phyloP scores from a whole-genome alignment of 805 yeast species.

The Candida berthetii region DNA sequence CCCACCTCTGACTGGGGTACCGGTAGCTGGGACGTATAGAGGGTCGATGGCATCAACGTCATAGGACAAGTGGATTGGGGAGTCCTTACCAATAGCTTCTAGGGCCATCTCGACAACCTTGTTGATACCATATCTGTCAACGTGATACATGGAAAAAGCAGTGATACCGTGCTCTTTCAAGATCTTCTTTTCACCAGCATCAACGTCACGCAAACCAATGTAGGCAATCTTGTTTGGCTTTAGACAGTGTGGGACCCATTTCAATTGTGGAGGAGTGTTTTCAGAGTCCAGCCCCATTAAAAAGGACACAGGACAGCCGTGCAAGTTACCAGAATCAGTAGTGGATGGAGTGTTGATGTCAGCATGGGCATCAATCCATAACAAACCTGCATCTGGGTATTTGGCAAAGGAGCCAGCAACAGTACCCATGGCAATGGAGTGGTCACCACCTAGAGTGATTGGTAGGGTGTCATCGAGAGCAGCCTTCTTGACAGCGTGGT shows the following conservation, averaged over 20 bases:
- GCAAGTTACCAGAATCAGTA: constrained; percentile 85
- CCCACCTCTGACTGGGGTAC: constrained; percentile 97
- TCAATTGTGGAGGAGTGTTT: constrained; percentile 63
- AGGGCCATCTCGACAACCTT: constrained; percentile 90
- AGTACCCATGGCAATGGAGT: constrained; percentile 92
- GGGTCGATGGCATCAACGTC: constrained; percentile 98
- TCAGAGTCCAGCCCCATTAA: constrained; percentile 73
- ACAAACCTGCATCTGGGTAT: constrained; percentile 80
- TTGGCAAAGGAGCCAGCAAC: constrained; percentile 74
- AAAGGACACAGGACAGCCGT: constrained; percentile 95
- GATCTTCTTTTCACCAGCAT: constrained; percentile 73
- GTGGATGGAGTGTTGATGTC: constrained; percentile 87
- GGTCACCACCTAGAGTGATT: constrained; percentile 93
- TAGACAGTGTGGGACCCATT: constrained; percentile 74
- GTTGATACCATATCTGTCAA: constrained; percentile 90
- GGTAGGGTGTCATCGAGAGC: constrained; percentile 53
- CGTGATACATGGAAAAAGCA: constrained; percentile 93
- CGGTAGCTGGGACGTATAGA: constrained; percentile 90
- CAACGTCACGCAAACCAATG: constrained; percentile 93
- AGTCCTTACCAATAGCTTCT: constrained; percentile 64
- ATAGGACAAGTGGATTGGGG: constrained; percentile 84
- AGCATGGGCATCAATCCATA: constrained; percentile 99
- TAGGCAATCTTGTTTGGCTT: constrained; percentile 73
- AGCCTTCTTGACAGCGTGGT: constrained; percentile 49
- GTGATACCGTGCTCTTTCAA: constrained; percentile 65